Evolutionary conservation across 495 filamentous ascomycete genomes (phyloP), one percentile per base, ranked within the genome.

Genomic region (Geopyxis carbonaria): DNA sequence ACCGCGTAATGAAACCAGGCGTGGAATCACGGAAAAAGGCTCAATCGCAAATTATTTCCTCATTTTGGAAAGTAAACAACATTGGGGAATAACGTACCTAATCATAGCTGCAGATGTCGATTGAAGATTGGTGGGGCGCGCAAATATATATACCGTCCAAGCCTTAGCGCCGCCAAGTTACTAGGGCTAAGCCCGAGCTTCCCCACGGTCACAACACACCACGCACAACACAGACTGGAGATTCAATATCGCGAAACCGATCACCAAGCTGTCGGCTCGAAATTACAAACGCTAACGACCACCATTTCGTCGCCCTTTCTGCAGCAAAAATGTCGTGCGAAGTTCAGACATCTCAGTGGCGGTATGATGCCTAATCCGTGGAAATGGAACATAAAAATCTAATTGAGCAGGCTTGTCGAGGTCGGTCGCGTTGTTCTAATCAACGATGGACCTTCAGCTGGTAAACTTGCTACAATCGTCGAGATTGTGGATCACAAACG

Each of bases 401-500:
- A 19, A 59, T 49, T 43, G 47, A 25, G 79, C 81, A 84, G 82
- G 63, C 69, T 79, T 58, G 82, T 99, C 59, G 85, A 99, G 72
- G 80, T 94, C 66, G 91, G 91, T 70, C 85, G 91, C 58, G 69
- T 93, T 56, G 78, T 89, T 50, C 75, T 93, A 58, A 72, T 93
- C 67, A 72, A 74, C 55, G 59, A 67, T 55, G 77, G 76, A 48
- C 78, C 75, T 47, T 81, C 73, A 69, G 68, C 61, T 46, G 86
- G 85, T 65, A 79, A 78, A 63, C 73, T 95, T 46, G 91, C 84
- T 47, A 67, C 72, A 57, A 89, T 99, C 61, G 84, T 94, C 64
- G 85, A 95, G 75, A 93, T 99, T 63, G 86, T 95, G 65, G 91
- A 95, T 67, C 89, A 99, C 80, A 93, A 93, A 73, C 82, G 89